Evolutionary conservation across 2,329 filamentous ascomycete species (phyloP).

Genomic region (Juglanconis oblonga): DNA sequence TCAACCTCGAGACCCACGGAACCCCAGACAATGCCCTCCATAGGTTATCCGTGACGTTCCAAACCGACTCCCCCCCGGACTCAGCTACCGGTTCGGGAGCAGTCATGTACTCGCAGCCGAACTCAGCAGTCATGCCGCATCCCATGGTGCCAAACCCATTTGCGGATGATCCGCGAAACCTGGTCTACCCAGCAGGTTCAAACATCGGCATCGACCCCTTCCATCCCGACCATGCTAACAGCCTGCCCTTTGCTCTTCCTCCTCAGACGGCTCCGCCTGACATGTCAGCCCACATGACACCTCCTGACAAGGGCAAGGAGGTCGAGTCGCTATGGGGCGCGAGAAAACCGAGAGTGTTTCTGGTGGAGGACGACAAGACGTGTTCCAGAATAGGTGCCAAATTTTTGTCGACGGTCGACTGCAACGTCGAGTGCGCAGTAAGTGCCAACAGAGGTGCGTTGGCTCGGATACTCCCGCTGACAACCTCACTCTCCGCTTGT

Average conservation of each 20-base stretch:
- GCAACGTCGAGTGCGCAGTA: constrained; percentile 66
- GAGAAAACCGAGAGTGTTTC: constrained; percentile 73
- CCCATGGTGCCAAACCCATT: constrained; percentile 50
- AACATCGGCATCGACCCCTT: constrained; percentile 93
- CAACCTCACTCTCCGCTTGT: neutral
- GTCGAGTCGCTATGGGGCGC: constrained; percentile 53
- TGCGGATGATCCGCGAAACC: constrained; percentile 52
- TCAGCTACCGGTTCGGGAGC: constrained; percentile 42
- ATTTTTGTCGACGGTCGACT: constrained; percentile 64
- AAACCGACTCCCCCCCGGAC: constrained; percentile 47
- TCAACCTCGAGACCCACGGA: constrained; percentile 44
- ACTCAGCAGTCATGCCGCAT: constrained; percentile 35
- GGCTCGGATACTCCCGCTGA: constrained; percentile 15
- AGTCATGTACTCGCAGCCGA: constrained; percentile 55
- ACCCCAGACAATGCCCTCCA: constrained; percentile 54
- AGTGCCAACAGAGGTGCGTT: constrained; percentile 33
- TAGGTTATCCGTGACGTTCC: constrained; percentile 52
- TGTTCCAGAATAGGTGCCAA: constrained; percentile 67
- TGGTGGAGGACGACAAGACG: constrained; percentile 80
- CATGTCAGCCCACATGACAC: constrained; percentile 36
- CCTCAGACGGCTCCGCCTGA: constrained; percentile 60
- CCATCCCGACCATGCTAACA: constrained; percentile 90
- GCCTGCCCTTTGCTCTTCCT: constrained; percentile 82
- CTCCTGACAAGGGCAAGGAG: constrained; percentile 29
- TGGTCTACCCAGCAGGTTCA: constrained; percentile 88